Base-by-base conservation (phyloP, 2,329 filamentous ascomycete genomes). In the Phyllosticta citribraziliensis region DNA sequence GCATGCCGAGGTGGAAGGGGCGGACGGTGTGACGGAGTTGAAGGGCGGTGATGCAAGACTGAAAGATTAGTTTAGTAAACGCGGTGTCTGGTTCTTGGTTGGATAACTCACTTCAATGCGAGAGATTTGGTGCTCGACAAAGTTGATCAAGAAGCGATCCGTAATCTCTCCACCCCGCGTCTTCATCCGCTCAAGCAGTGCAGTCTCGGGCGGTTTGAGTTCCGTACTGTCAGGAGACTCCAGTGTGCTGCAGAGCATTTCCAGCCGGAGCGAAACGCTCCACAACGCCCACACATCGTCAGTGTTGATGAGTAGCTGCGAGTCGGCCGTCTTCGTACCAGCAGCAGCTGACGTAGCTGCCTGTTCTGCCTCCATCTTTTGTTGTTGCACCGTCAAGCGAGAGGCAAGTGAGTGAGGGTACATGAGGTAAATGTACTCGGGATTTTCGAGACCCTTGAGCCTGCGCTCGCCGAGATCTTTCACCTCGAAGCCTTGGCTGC, bases 391-490 rank as follows among this genome's bases (percentile, higher is more conserved):
- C 14, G 88, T 83, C 63, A 91, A 86, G 63, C 94, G 88, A 50
- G 90, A 91, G 12, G 89, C 85, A 33, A 99, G 83, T 0, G 88
- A 84, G 72, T 96, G 91, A 2, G 94, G 93, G 72, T 97, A 99
- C 72, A 99, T 88, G 62, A 96, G 86, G 75, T 96, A 97, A 67
- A 99, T 88, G 63, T 91, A 88, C 73, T 99, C 94, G 0, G 94
- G 93, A 70, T 99, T 99, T 75, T 99, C 94, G 12, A 99, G 85
- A 30, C 94, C 94, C 76, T 99, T 99, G 61, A 99, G 81, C 70
- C 96, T 97, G 66, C 88, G 88, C 74, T 97, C 92, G 56, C 94
- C 94, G 72, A 96, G 88, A 69, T 97, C 92, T 74, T 97, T 97
- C 70, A 97, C 91, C 72, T 96, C 91, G 70, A 97, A 99, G 8